Conservation (phyloP, 176 grass and related monocot species). For the Zoysia japonica region DNA sequence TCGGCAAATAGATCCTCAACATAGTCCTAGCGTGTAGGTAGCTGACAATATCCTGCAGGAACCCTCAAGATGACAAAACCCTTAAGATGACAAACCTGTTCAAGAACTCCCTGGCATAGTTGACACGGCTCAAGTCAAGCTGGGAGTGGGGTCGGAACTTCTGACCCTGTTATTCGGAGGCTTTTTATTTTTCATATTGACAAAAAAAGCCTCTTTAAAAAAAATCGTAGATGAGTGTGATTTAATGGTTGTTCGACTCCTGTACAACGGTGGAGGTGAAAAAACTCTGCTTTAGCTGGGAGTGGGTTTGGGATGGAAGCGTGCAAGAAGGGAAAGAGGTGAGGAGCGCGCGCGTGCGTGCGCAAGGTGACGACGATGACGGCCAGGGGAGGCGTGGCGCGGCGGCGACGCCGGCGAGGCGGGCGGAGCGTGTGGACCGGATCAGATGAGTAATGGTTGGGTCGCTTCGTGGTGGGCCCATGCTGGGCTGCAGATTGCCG, state of each 20-base stretch:
- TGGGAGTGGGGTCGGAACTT: too few relatives aligned
- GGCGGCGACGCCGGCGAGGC: constrained; percentile 34
- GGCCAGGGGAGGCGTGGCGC: background rate
- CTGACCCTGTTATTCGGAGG: too few relatives aligned
- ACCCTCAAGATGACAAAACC: constrained; percentile 59
- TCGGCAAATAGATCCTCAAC: constrained; percentile 59
- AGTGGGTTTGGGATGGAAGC: constrained; percentile 20
- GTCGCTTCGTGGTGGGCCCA: background rate
- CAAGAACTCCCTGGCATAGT: constrained; percentile 51
- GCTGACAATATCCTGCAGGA: constrained; percentile 18
- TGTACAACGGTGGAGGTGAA: too few relatives aligned
- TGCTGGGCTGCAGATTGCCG: background rate
- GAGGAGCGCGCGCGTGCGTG: constrained; percentile 44
- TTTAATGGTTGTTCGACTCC: too few relatives aligned
- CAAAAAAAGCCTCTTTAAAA: too few relatives aligned
- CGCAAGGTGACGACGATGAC: constrained; percentile 37
- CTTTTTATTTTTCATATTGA: too few relatives aligned
- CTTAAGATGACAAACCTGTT: constrained; percentile 44
- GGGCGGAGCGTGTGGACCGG: constrained; percentile 45
- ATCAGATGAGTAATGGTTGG: constrained; percentile 41
- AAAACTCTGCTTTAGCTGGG: background rate
- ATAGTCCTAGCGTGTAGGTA: constrained; percentile 48
- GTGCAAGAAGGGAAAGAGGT: constrained; percentile 37
- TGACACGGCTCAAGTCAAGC: constrained; percentile 44
- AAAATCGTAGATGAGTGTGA: too few relatives aligned